Base-by-base conservation (phyloP, 106 monocot genomes). In the Dioscorea dumetorum region DNA sequence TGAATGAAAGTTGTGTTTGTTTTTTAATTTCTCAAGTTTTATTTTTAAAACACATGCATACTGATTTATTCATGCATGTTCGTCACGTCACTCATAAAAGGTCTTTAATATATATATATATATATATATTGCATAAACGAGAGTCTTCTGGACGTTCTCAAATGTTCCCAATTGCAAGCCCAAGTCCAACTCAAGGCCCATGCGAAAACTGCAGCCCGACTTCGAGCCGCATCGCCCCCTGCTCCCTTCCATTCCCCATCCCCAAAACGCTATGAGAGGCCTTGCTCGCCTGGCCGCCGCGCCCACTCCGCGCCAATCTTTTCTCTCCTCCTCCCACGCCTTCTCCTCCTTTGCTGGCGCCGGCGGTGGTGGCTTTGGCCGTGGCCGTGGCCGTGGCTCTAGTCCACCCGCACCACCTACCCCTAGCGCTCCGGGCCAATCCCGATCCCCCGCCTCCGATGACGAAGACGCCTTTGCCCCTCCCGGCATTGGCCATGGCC, bases 401-500 rank as follows among this genome's bases (percentile, higher is more conserved):
- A 33, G 13, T 49, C 69, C 20, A 51, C 50, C 50, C 53, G 33
- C 64, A 49, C 24, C 11, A 58, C 72, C 48, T 4, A 23, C 33
- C 52, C 67, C 22, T 70, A 12, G 0, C 73, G 7, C 5, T 33
- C 58, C 7, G 61, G 61, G 69, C 28, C n/a, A 60, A 64, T 31
- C 66, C 20, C 24, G 31, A 41, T 64, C 63, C 32, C 1, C 67
- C 32, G 57, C 61, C 11, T 70, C 24, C 21, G 70, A 57, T 4
- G 71, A 64, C 2, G 70, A 59, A 7, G 22, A 66, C 1, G 22
- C 63, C 31, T 24, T 64, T 24, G 3, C 34, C 33, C 22, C 52
- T 19, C 33, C 83, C 35, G 73, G 71, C 66, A 10, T 69, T 31
- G 86, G 86, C 41, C 86, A 70, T 12, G 82, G 82, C 13, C 65